Percentiles rank a stretch among this genome's conserved stretches.
These are phyloP conservation scores for Claviceps monticola DNA, from an alignment of 2,329 filamentous ascomycete species.

Conservation along the genomic window DNA sequence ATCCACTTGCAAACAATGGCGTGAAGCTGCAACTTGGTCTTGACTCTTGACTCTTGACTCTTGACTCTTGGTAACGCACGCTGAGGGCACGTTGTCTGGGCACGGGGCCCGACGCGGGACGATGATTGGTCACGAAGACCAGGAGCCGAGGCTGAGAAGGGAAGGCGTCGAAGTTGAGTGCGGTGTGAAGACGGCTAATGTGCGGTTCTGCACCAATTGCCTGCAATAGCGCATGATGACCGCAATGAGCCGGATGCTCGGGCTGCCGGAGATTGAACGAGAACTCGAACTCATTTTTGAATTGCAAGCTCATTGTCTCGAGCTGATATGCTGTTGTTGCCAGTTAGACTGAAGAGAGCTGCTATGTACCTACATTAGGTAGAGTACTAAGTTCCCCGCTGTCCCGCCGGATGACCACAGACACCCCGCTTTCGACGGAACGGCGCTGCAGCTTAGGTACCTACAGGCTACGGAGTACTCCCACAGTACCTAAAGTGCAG, in stretches of 20 bases:
- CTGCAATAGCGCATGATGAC: neutral
- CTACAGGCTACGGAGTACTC: no score
- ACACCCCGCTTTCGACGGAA: neutral
- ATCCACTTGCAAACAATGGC: neutral
- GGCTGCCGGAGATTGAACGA: no score
- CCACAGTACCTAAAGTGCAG: neutral
- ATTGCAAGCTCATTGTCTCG: no score
- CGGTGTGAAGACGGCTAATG: neutral
- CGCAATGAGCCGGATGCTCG: no score
- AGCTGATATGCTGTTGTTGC: no score
- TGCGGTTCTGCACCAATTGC: neutral
- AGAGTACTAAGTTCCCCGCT: no score
- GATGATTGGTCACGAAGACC: slow-evolving; percentile 15
- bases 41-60: neutral
- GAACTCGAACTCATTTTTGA: no score
- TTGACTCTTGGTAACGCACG: neutral
- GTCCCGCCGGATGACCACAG: neutral
- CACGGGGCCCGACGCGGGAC: slow-evolving; percentile 17
- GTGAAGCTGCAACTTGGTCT: neutral
- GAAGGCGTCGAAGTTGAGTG: neutral
- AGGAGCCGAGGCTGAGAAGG: neutral
- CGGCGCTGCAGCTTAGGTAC: neutral
- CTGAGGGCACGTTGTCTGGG: slow-evolving; percentile 6
- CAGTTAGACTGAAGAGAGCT: neutral
- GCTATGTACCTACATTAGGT: neutral